These are phyloP conservation scores for Cyberlindnera veronae DNA, from an alignment of 805 yeast species.

Conservation along the genomic window DNA sequence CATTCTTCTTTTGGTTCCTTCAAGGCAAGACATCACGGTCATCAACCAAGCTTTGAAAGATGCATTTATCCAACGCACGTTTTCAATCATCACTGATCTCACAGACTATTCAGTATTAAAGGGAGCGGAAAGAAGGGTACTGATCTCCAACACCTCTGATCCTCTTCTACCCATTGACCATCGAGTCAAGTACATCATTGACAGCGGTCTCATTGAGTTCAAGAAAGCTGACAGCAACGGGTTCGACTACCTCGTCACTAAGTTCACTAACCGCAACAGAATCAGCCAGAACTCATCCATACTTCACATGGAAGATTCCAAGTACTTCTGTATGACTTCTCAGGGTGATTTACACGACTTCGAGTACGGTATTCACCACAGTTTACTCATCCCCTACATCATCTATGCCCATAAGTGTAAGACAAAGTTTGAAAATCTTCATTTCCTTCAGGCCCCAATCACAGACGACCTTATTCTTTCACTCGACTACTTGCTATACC, in stretches of 20 bases:
- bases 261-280: constrained; percentile 1
- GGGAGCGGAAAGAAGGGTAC: constrained; percentile 7
- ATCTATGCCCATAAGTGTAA: constrained; percentile 1
- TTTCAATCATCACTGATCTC: constrained; percentile 10
- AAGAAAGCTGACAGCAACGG: constrained; percentile 8
- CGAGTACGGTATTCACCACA: constrained; percentile 2
- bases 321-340: constrained; percentile 9
- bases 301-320: constrained; percentile 7
- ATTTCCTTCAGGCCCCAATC: constrained; percentile 8
- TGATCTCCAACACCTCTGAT: not conserved
- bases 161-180: constrained; percentile 2
- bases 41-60: not conserved
- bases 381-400: constrained; percentile 3
- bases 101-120: constrained; percentile 2
- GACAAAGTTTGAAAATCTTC: constrained; percentile 1
- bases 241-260: not conserved
- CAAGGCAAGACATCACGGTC: not conserved
- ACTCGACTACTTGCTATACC: constrained; percentile 6
- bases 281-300: constrained; percentile 5
- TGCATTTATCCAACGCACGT: not conserved
- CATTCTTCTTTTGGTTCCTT: constrained; percentile 8
- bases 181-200: constrained; percentile 15
- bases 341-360: constrained; percentile 1
- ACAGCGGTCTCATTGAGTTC: constrained; percentile 5
- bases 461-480: not conserved